Percentiles rank a stretch among this genome's conserved stretches.
Evolutionary conservation across 805 yeast genomes (phyloP).

Genomic region (Myxozyma sirexii): DNA sequence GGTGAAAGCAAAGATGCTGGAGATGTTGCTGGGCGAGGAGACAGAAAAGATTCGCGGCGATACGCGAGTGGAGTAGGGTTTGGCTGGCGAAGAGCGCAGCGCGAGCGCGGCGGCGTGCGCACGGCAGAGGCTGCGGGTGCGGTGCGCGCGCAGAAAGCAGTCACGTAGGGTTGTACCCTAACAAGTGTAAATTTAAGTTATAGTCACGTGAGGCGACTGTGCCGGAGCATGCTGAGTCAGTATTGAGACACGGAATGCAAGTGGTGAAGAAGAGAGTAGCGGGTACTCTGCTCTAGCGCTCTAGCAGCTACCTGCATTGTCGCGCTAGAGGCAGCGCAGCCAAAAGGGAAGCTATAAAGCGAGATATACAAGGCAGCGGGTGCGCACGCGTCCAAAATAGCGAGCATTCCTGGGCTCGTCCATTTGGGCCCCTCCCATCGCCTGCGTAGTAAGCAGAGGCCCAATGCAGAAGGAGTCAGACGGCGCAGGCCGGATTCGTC

Average conservation of each 20-base stretch:
- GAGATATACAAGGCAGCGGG: neutral
- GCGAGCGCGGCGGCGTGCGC: neutral
- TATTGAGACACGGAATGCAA: neutral
- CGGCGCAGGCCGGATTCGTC: too few species aligned
- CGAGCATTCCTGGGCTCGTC: neutral
- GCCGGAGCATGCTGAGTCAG: neutral
- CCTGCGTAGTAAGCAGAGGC: too few species aligned
- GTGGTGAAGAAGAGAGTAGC: too few species aligned
- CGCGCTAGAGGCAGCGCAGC: too few species aligned
- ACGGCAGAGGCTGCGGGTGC: neutral
- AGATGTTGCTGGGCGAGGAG: neutral
- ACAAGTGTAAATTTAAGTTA: neutral
- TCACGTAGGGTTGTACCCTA: slow-evolving; percentile 2
- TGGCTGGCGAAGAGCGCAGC: neutral
- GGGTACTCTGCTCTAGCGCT: too few species aligned
- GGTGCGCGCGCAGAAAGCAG: neutral
- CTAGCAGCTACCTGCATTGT: too few species aligned
- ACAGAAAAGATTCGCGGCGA: neutral
- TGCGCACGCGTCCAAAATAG: slow-evolving; percentile 4
- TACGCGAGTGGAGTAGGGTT: slow-evolving; percentile 3
- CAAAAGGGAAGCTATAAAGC: too few species aligned
- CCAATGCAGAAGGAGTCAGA: too few species aligned
- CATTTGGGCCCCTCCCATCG: neutral
- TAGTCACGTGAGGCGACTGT: neutral
- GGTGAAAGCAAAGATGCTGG: too few species aligned